Conservation (phyloP, 2,329 filamentous ascomycete genomes). For the Chaetoscypha palmicola region DNA sequence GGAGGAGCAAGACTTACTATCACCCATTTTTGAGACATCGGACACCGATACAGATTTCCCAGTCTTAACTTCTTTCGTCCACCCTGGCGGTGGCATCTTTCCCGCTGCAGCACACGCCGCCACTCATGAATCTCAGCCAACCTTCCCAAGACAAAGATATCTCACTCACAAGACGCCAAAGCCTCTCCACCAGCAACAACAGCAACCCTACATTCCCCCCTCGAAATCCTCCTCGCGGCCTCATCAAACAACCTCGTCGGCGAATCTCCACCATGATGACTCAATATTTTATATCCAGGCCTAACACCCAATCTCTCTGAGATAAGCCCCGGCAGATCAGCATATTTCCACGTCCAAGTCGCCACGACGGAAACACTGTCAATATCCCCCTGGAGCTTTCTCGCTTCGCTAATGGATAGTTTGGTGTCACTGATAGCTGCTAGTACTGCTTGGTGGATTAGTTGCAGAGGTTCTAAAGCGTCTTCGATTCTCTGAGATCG, state of each 20-base stretch:
- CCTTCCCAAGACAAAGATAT: background rate
- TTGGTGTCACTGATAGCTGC: conserved; percentile 45
- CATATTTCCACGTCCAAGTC: conserved; percentile 61
- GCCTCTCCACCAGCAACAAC: conserved; percentile 59
- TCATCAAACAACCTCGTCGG: conserved; percentile 57
- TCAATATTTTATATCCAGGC: conserved; percentile 42
- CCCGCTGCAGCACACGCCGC: conserved; percentile 44
- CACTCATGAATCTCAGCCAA: conserved; percentile 37
- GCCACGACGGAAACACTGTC: conserved; percentile 54
- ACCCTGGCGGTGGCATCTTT: conserved; percentile 51
- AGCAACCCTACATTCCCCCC: conserved; percentile 47
- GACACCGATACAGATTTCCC: conserved; percentile 44
- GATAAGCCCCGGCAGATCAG: conserved; percentile 49
- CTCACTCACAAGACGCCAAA: conserved; percentile 46
- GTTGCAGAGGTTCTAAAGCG: conserved; percentile 50
- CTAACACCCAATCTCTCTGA: conserved; percentile 41
- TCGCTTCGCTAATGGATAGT: conserved; percentile 24
- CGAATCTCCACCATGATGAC: conserved; percentile 56
- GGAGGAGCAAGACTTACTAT: conserved; percentile 30
- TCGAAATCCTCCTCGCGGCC: conserved; percentile 49
- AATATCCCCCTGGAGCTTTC: conserved; percentile 38
- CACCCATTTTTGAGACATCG: conserved; percentile 38
- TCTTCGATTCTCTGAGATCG: conserved; percentile 42
- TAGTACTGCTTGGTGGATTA: conserved; percentile 51
- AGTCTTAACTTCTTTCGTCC: conserved; percentile 43